Percentiles rank a stretch among this genome's conserved stretches.
phyloP scores from a whole-genome alignment of 2,329 filamentous ascomycete species.

The Huntiella bhutanensis region DNA sequence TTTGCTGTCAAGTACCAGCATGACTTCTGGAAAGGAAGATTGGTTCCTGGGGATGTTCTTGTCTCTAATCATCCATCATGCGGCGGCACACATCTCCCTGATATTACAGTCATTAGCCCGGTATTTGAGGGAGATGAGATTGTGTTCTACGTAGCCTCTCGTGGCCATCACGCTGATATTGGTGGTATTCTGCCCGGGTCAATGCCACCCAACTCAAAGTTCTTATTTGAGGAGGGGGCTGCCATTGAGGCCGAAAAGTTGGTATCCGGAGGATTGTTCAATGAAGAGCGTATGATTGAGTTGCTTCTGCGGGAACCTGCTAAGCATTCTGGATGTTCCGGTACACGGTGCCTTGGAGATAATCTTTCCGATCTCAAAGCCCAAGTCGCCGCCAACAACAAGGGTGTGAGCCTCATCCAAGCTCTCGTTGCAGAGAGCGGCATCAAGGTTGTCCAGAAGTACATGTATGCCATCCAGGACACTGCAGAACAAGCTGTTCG shows the following conservation, averaged over 20 bases:
- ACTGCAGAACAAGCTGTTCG: slow-evolving; percentile 62
- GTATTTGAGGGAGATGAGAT: slow-evolving; percentile 51
- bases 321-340: slow-evolving; percentile 55
- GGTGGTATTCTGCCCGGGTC: slow-evolving; percentile 63
- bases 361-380: slow-evolving; percentile 72
- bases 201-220: slow-evolving; percentile 57
- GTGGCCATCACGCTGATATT: slow-evolving; percentile 72
- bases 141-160: slow-evolving; percentile 63
- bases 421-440: slow-evolving; percentile 60
- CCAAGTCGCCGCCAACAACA: slow-evolving; percentile 68
- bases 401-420: slow-evolving; percentile 65
- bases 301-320: slow-evolving; percentile 56
- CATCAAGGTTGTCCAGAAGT: slow-evolving; percentile 60
- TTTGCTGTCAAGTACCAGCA: slow-evolving; percentile 63
- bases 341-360: slow-evolving; percentile 59
- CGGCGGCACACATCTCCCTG: slow-evolving; percentile 65
- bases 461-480: slow-evolving; percentile 65
- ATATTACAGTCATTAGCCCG: slow-evolving; percentile 65
- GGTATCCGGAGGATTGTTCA: slow-evolving; percentile 57
- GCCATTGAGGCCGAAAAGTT: slow-evolving; percentile 48
- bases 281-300: slow-evolving; percentile 57
- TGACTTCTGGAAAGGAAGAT: slow-evolving; percentile 57
- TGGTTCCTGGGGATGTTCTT: slow-evolving; percentile 63
- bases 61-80: slow-evolving; percentile 72
- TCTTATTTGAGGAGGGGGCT: slow-evolving; percentile 43